A percentile compares a stretch with the other conserved stretches of the same genome.
phyloP scores from a whole-genome alignment of 1,139 yeast species.

The Scheffersomyces stambukii region DNA sequence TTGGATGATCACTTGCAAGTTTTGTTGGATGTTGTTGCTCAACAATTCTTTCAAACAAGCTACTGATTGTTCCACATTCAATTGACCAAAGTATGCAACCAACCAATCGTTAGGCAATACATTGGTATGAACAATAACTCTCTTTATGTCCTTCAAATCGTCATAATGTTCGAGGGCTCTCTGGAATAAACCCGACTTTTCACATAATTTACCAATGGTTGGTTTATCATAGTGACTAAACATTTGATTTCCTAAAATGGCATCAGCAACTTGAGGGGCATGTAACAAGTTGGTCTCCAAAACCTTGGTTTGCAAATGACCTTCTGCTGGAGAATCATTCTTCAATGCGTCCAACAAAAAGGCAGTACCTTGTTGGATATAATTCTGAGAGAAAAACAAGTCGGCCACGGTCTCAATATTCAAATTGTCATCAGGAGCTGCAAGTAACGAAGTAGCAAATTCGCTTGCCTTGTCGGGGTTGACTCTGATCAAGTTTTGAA shows the following conservation, averaged over 20 bases:
- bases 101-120: slow-evolving; percentile 92
- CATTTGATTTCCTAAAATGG: slow-evolving; percentile 93
- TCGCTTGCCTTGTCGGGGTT: slow-evolving; percentile 99
- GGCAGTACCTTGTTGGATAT: slow-evolving; percentile 98
- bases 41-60: slow-evolving; percentile 86
- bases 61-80: slow-evolving; percentile 90
- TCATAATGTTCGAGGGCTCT: slow-evolving; percentile 95
- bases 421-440: slow-evolving; percentile 57
- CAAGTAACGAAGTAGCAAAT: slow-evolving; percentile 83
- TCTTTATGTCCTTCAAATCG: slow-evolving; percentile 89
- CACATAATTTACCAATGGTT: slow-evolving; percentile 86
- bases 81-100: slow-evolving; percentile 85
- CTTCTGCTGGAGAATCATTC: slow-evolving; percentile 91
- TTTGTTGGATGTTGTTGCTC: slow-evolving; percentile 75
- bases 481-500: slow-evolving; percentile 85
- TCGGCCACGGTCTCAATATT: slow-evolving; percentile 88
- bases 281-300: slow-evolving; percentile 89
- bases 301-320: slow-evolving; percentile 91
- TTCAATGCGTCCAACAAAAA: slow-evolving; percentile 92
- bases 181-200: slow-evolving; percentile 89
- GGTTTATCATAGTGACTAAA: slow-evolving; percentile 95
- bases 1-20: slow-evolving; percentile 90
- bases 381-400: slow-evolving; percentile 90
- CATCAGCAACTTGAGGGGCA: slow-evolving; percentile 99
- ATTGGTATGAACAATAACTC: slow-evolving; percentile 86